These are phyloP conservation scores for Globisporangium apiculatum DNA, from an alignment of 352 stramenopile species.

Conservation along the genomic window DNA sequence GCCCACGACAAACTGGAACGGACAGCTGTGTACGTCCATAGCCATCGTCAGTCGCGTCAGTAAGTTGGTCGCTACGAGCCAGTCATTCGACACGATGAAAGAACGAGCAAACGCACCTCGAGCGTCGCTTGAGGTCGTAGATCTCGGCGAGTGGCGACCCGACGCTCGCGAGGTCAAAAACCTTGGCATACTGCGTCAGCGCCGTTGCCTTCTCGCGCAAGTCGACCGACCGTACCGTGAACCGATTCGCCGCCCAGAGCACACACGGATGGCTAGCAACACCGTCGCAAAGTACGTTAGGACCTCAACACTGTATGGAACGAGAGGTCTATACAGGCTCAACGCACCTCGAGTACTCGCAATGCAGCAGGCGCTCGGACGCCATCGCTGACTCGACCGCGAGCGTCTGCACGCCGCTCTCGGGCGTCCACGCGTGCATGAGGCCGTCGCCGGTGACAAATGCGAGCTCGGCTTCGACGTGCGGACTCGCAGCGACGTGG, in stretches of 20 bases:
- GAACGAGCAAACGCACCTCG: slow-evolving; percentile 21
- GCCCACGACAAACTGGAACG: slow-evolving; percentile 67
- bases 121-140: slow-evolving; percentile 54
- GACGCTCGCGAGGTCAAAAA: slow-evolving; percentile 46
- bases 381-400: slow-evolving; percentile 13
- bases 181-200: slow-evolving; percentile 14
- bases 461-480: slow-evolving; percentile 49
- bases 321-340: neutral
- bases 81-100: neutral
- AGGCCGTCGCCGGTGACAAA: slow-evolving; percentile 42
- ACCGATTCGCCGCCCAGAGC: slow-evolving; percentile 47
- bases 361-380: slow-evolving; percentile 39
- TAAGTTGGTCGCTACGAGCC: neutral
- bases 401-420: slow-evolving; percentile 30
- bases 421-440: slow-evolving; percentile 44
- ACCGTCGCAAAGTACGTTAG: no score
- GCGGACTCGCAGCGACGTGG: slow-evolving; percentile 57
- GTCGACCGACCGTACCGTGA: slow-evolving; percentile 39
- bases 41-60: neutral
- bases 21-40: slow-evolving; percentile 21
- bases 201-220: slow-evolving; percentile 26
- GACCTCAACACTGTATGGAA: neutral
- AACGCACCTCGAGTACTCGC: slow-evolving; percentile 67
- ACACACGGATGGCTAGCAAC: slow-evolving; percentile 55
- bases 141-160: slow-evolving; percentile 36